phyloP scores from a whole-genome alignment of 2,329 filamentous ascomycete species.

The Aotearoamyces nothofagi region DNA sequence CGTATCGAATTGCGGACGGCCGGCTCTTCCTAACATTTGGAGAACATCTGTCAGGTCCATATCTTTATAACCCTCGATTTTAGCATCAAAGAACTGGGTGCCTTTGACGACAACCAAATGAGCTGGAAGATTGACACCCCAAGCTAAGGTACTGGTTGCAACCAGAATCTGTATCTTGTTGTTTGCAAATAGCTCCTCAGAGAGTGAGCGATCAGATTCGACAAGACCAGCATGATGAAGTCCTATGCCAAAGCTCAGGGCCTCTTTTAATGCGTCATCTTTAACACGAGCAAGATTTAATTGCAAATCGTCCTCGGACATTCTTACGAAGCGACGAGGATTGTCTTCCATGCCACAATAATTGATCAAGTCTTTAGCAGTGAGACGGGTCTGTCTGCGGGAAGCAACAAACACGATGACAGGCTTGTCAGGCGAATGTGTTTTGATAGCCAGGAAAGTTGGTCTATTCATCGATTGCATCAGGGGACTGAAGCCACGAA shows the following conservation, averaged over 20 bases:
- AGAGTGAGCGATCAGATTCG: conserved; percentile 79
- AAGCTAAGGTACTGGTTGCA: conserved; percentile 89
- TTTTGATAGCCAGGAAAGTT: conserved; percentile 92
- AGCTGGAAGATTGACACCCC: conserved; percentile 95
- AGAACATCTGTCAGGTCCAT: conserved; percentile 98
- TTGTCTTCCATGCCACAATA: conserved; percentile 98
- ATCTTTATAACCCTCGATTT: conserved; percentile 93
- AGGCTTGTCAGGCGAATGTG: conserved; percentile 88
- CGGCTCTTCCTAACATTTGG: conserved; percentile 93
- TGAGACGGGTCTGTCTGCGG: conserved; percentile 83
- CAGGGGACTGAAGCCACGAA: conserved; percentile 85
- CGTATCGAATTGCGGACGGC: conserved; percentile 89
- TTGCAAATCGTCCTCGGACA: conserved; percentile 89
- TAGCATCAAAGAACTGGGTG: conserved; percentile 95
- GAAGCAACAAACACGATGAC: conserved; percentile 98
- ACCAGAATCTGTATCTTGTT: conserved; percentile 97
- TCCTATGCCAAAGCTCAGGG: conserved; percentile 94
- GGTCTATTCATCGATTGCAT: conserved; percentile 99
- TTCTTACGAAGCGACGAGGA: conserved; percentile 77
- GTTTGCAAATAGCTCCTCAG: conserved; percentile 89
- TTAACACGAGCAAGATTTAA: conserved; percentile 81
- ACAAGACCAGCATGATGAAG: conserved; percentile 94
- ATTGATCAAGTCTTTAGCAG: conserved; percentile 92
- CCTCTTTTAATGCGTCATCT: conserved; percentile 81
- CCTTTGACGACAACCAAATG: conserved; percentile 97